Evolutionary conservation across 106 monocot genomes (phyloP).

Genomic region (Dendrobium officinale): DNA sequence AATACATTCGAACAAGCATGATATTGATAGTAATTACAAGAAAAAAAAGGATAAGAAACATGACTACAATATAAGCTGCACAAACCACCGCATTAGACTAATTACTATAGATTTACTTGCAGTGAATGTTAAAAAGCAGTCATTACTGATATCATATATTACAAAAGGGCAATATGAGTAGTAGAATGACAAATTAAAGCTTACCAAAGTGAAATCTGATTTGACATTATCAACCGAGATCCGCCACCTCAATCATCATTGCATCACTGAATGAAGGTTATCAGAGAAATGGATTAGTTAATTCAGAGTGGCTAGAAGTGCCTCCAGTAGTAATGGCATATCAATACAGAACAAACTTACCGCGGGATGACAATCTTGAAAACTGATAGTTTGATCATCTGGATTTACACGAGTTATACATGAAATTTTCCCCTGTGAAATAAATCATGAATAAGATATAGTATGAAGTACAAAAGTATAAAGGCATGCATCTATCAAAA

Average conservation of each 20-base stretch:
- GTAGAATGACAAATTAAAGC: not conserved
- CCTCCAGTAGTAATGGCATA: not conserved
- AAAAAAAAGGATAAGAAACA: no score
- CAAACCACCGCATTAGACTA: no score
- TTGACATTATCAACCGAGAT: not conserved
- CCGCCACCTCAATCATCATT: slow-evolving; percentile 1
- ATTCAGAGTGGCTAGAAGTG: not conserved
- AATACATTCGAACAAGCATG: no score
- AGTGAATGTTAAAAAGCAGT: not conserved
- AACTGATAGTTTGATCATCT: slow-evolving; percentile 34
- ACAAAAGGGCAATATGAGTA: not conserved
- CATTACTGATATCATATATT: not conserved
- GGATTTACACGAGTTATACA: slow-evolving; percentile 41
- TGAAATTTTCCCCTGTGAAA: slow-evolving; percentile 42
- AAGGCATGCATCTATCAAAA: not conserved
- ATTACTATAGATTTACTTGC: not conserved
- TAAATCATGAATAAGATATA: not conserved
- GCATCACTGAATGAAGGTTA: slow-evolving; percentile 11
- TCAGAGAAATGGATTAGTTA: slow-evolving; percentile 6
- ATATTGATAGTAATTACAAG: no score
- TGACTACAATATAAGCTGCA: no score
- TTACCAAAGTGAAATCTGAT: not conserved
- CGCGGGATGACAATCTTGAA: slow-evolving; percentile 53
- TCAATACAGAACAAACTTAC: slow-evolving; percentile 19
- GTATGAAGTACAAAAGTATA: not conserved